Base-by-base conservation (phyloP, 2,329 filamentous ascomycete species). In the Aspergillus calidoustus region DNA sequence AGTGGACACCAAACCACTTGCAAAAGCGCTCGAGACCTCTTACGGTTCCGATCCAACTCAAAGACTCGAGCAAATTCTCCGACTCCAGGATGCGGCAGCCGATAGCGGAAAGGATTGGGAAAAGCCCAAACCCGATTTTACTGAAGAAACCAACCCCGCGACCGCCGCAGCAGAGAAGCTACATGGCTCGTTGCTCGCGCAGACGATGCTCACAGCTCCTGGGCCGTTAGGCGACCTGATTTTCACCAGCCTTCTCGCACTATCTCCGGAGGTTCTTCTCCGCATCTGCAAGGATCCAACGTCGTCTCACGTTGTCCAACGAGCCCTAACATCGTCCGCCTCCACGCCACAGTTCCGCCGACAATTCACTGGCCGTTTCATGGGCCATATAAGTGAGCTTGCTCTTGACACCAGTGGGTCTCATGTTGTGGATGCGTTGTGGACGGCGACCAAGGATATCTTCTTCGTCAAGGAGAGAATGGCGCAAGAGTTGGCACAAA, bases 111-210 rank as follows among this genome's bases (percentile, higher is more conserved):
- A 81, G 44, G 77, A 79, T 9, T 74, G 85, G 9, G 81, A 80
- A 28, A 61, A 28, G 25, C 25, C 64, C 25, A 56, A 67, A 3
- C 64, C 59, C 23, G 63, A 64, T 17, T 19, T 60, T 7, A 57
- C 59, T n/a, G 7, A 54, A 7, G 60, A 60, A 31, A 50, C 59
- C 17, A 66, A 64, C 25, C 71, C 63, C 25, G 65, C 59, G 48
- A 78, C 87, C 7, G 87, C 64, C 54, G 66, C 76, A 43, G 68
- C 76, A 52, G 70, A 76, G 79, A 87, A 92, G 82, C 77, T 92
- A 74, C 93, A 99, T 79, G 92, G 90, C 62, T 92, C 91, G 22
- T 84, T 97, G 51, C 84, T 99, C 30, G 89, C 91, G 8, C 89
- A 95, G 64, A 81, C 90, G 4, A 90, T 99, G 81, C 86, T 98